These are phyloP conservation scores for Quercus gilva DNA, from an alignment of 306 rosid genomes.

Conservation along the genomic window DNA sequence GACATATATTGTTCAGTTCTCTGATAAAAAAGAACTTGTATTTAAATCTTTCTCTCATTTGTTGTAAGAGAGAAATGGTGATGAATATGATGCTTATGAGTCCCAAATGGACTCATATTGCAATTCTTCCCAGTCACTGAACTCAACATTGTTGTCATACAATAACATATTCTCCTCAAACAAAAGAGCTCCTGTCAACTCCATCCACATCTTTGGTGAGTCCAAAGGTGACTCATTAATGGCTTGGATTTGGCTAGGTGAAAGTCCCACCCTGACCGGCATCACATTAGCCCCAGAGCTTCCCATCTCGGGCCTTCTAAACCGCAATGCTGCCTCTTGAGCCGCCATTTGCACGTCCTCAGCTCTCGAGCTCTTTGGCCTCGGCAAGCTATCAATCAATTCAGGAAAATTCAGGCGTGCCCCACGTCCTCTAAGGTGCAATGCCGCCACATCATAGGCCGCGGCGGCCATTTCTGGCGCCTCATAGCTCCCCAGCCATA, in stretches of 20 bases:
- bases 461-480: conserved; percentile 82
- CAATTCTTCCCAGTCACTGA: conserved; percentile 46
- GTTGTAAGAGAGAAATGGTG: no score
- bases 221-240: conserved; percentile 86
- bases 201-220: conserved; percentile 94
- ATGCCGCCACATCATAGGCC: conserved; percentile 85
- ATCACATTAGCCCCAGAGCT: background rate
- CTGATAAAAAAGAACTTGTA: no score
- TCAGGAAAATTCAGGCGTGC: conserved; percentile 76
- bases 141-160: background rate
- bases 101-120: conserved; percentile 57
- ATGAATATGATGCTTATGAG: background rate
- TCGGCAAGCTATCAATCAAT: conserved; percentile 36
- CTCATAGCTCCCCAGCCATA: conserved; percentile 90
- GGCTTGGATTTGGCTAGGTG: conserved; percentile 76
- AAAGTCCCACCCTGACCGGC: conserved; percentile 56
- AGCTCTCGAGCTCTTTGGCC: conserved; percentile 46
- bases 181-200: conserved; percentile 47
- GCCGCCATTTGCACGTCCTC: conserved; percentile 72
- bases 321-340: conserved; percentile 62
- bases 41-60: no score
- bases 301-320: conserved; percentile 11
- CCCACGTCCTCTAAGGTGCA: conserved; percentile 52
- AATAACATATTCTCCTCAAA: conserved; percentile 23
- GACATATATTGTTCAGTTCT: no score